These are phyloP conservation scores for Fraxinus albicans DNA, from an alignment of 305 asterid species.

Conservation along the genomic window DNA sequence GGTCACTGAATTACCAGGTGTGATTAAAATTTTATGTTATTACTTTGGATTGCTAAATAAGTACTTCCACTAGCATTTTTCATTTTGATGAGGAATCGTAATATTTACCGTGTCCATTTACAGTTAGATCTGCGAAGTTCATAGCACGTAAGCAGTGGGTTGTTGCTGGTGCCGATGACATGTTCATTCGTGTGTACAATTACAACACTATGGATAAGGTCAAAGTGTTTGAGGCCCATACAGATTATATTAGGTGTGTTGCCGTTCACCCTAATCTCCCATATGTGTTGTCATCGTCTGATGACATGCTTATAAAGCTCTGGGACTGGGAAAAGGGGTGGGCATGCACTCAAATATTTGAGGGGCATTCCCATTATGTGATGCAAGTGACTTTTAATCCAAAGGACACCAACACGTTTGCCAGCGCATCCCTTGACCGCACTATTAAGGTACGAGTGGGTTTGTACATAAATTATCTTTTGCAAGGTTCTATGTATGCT, in stretches of 20 bases:
- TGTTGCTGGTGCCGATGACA: conserved; percentile 66
- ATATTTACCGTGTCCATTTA: conserved; percentile 21
- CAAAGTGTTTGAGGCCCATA: conserved; percentile 63
- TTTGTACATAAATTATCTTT: conserved; percentile 11
- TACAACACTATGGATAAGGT: conserved; percentile 63
- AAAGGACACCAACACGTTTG: conserved; percentile 63
- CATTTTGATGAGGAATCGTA: conserved; percentile 4
- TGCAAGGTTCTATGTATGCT: not conserved
- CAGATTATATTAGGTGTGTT: conserved; percentile 66
- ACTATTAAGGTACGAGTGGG: conserved; percentile 46
- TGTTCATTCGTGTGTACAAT: conserved; percentile 62
- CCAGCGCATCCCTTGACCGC: conserved; percentile 77
- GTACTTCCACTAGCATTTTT: not conserved
- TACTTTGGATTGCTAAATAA: conserved; percentile 23
- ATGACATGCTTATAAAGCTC: conserved; percentile 66
- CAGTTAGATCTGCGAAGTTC: conserved; percentile 71
- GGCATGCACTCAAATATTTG: conserved; percentile 62
- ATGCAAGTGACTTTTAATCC: conserved; percentile 73
- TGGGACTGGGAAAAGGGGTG: conserved; percentile 75
- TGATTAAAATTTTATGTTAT: conserved; percentile 20
- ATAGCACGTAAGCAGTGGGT: conserved; percentile 61
- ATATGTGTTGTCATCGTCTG: conserved; percentile 59
- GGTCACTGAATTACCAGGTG: conserved; percentile 95
- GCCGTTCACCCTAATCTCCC: conserved; percentile 72
- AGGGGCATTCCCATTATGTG: conserved; percentile 74